Evolutionary conservation across 1,284 basidiomycete species (phyloP), one percentile per base, ranked within the genome.

Genomic region (Leccinum pachyderme): DNA sequence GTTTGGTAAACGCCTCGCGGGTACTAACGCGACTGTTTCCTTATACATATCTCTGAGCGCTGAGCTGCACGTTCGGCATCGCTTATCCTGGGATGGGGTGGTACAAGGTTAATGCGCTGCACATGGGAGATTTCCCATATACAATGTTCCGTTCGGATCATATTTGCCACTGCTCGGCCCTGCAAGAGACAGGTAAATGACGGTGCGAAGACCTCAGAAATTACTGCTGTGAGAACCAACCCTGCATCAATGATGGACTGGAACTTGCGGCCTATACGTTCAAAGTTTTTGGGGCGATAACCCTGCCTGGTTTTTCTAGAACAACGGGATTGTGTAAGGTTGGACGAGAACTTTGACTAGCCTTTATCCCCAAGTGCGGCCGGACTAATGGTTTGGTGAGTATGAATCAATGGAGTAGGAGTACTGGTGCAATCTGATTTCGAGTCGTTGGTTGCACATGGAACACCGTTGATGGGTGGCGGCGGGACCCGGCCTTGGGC

Each of bases 1-100:
- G 25, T 57, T 57, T 50, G 46, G 37, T 52, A 46, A 59, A 55
- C 31, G 39, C 13, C 35, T 59, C 45, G 52, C 45, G 49, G 55
- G 44, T 54, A 27, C 39, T 47, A 55, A 51, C 22, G 24, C 25
- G 18, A n/a, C 24, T 4, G 8, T 37, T 25, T 15, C 35, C 51
- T 59, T 18, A 32, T 44, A 41, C 13, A 32, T 44, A 41, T 59
- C 27, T 35, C 33, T 4, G 15, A 22, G 9, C 5, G 24, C 15
- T 31, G 3, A 37, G 31, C 37, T 39, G 18, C 41, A 27, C 46
- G 51, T 49, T 62, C 50, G 59, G 53, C n/a, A 31, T 54, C 63
- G 55, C 33, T 43, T 25, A 33, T 31, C 27, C 43, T 22, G 15
- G 31, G 43, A 47, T 41, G 4, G 13, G 4, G 13, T 12, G 13